Percentiles rank a stretch among this genome's conserved stretches.
Conservation (phyloP, 345 rosid species). For the Sisymbrium altissimum region DNA sequence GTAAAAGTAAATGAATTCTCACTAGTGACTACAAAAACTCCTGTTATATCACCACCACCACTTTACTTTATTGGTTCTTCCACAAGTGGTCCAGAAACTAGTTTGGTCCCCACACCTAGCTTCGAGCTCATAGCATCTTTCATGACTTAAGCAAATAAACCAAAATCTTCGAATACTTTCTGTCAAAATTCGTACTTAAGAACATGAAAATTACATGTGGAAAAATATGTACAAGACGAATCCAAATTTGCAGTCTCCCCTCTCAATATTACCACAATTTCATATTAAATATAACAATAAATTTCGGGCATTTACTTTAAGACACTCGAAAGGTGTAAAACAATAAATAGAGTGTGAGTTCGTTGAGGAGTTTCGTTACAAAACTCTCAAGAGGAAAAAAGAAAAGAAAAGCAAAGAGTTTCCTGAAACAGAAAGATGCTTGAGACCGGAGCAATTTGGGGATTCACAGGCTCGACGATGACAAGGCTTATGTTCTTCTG, state of each 20-base stretch:
- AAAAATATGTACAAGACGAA: too few relatives aligned
- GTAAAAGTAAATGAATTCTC: neutral
- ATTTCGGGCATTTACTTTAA: too few relatives aligned
- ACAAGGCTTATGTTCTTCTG: constrained; percentile 42
- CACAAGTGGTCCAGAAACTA: neutral
- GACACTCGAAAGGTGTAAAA: neutral
- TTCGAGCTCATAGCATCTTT: neutral
- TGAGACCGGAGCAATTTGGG: constrained; percentile 1
- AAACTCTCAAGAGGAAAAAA: neutral
- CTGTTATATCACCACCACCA: neutral
- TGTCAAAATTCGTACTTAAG: neutral
- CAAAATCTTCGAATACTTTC: neutral
- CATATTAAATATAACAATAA: too few relatives aligned
- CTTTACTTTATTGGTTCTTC: neutral
- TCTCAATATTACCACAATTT: too few relatives aligned
- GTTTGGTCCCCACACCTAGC: neutral
- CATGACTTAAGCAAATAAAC: neutral
- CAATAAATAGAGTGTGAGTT: neutral
- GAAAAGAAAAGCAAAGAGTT: neutral
- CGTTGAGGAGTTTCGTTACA: neutral
- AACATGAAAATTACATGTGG: neutral
- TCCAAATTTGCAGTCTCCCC: neutral
- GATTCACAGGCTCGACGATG: constrained; percentile 15
- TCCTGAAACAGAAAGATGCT: neutral
- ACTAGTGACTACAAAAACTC: neutral